Evolutionary conservation across 1,139 yeast species (phyloP), one percentile per base, ranked within the genome.

Genomic region (Geotrichum siamense): DNA sequence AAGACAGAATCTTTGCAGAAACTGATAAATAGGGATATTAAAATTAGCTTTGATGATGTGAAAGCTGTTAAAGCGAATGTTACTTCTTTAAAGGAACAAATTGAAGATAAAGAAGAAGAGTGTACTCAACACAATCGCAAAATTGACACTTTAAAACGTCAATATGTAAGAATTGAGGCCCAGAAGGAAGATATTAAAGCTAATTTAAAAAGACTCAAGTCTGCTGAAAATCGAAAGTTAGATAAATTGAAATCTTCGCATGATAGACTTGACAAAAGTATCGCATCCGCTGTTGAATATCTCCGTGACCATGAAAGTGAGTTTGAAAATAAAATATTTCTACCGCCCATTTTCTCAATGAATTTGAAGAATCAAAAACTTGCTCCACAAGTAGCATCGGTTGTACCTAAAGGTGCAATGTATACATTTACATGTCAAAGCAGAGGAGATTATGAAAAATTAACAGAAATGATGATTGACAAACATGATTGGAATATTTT

Each of bases 261-360:
- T 17, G 52, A 55, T 10, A 45, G 48, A 26, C 50, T 40, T 10
- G 48, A 52, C 19, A 9, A 23, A 10, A 41, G 41, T 6, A 40
- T 41, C 2, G 42, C 41, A 3, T 55, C 63, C 43, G 78, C 79
- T 0, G 69, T 74, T 4, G 50, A 53, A 29, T 57, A 66, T 46
- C 55, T 77, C 21, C 59, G 73, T 43, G 48, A 55, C 8, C 57
- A 67, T 32, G 54, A 60, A 21, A 62, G 55, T 10, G 60, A 66
- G 13, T 67, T 74, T 41, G 57, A 63, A 32, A 64, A 64, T 0
- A 59, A 59, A 8, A 77, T 82, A 44, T 75, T 69, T 51, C 94
- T 82, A 55, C 93, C 95, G 1, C 93, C 96, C 0, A 67, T 79
- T n/a, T 68, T 86, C 31, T 71, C 83, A 0, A 69, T 93, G 37